Base-by-base conservation (phyloP, 768 basidiomycete genomes). In the Suillus plorans region DNA sequence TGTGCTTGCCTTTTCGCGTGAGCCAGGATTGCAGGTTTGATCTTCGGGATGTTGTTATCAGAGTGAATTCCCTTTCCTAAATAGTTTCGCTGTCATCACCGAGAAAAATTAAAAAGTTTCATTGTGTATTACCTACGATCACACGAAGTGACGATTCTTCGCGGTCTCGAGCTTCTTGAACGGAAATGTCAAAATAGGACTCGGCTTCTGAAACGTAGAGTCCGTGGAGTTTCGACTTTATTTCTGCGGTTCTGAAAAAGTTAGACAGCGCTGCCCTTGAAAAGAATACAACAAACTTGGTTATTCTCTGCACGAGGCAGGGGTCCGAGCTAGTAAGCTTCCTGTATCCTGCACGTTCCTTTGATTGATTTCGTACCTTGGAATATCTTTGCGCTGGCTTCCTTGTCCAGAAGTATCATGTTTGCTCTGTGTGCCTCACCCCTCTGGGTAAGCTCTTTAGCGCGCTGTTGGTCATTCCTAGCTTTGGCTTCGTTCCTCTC, bases 161-260 rank as follows among this genome's bases (percentile, higher is more conserved):
- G 28, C 80, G 76, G 31, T 71, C 73, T 60, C 87, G 87, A 7
- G 90, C 91, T 25, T 82, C 75, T 69, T 85, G 75, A 34, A 95
- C 84, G 8, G 90, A 89, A 8, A 72, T 66, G 72, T 95, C 92
- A 1, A 89, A 87, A 62, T 82, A 82, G 52, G 82, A 77, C 56
- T 94, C 86, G 20, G 93, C 91, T 77, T 97, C 95, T 71, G 91
- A 91, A 60, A 95, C 94, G 74, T 90, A 94, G 3, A 96, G 80
- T 3, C 92, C 92, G 73, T 96, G 94, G 41, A 95, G 77, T 74
- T 74, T 96, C 94, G 55, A 95, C 80, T 74, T 91, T 88, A 3
- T 87, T 89, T 63, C 82, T 76, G 55, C 88, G 28, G 22, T 56
- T 50, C 64, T 64, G 53, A 52, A 47, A 59, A 55, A 28, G 57